These are phyloP conservation scores for Agastache rugosa DNA, from an alignment of 257 asterid genomes.

Conservation along the genomic window DNA sequence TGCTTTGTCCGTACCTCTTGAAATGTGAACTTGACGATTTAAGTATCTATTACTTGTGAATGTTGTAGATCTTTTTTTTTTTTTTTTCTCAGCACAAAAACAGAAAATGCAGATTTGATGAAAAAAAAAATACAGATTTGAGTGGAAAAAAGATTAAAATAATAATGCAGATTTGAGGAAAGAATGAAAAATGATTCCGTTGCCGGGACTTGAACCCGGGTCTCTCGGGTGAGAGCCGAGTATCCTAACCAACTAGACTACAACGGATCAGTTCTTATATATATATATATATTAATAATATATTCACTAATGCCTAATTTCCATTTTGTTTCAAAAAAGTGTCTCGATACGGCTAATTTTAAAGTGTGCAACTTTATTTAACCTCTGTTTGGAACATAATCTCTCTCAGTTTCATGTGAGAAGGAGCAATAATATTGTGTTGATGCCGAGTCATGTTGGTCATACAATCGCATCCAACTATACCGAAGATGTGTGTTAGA, in stretches of 20 bases:
- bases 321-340: no score
- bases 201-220: conserved; percentile 47
- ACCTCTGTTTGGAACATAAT: no score
- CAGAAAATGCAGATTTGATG: not conserved
- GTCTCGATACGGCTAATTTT: no score
- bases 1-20: not conserved
- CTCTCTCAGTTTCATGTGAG: no score
- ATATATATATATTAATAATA: no score
- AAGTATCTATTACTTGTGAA: not conserved
- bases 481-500: no score
- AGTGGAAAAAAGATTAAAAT: not conserved
- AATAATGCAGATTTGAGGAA: not conserved
- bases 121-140: not conserved
- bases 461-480: no score
- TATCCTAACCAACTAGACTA: conserved; percentile 98
- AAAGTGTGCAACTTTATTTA: no score
- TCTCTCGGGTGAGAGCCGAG: conserved; percentile 89
- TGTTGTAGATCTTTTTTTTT: no score
- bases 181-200: conserved; percentile 12
- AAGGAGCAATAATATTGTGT: no score
- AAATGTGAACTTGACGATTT: not conserved
- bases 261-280: conserved; percentile 53
- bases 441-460: no score
- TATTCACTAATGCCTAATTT: no score
- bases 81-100: not conserved